Percentiles rank a stretch among this genome's conserved stretches.
Evolutionary conservation across 257 asterid genomes (phyloP).

Genomic region (Solanum rostratum): DNA sequence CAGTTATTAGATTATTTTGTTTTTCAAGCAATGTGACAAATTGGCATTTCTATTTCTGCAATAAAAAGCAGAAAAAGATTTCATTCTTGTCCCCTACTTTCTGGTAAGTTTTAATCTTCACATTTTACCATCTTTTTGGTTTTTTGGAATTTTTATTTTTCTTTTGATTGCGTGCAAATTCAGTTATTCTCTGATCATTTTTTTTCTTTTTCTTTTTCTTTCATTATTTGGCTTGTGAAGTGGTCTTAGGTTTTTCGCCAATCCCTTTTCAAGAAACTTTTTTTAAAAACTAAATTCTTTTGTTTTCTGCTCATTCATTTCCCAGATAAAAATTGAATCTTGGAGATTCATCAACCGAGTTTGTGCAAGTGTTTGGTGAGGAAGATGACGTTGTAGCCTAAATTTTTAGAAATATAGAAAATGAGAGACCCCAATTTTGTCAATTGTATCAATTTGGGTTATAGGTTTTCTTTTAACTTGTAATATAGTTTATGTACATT

Average conservation of each 20-base stretch:
- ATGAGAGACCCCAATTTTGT: conserved; percentile 45
- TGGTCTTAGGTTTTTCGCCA: neutral
- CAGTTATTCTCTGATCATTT: conserved; percentile 23
- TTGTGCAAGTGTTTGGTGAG: conserved; percentile 13
- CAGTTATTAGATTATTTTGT: neutral
- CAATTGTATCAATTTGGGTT: conserved; percentile 8
- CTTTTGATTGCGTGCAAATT: conserved; percentile 18
- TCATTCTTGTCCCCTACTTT: conserved; percentile 12
- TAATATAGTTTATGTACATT: conserved; percentile 23
- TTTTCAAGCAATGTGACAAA: neutral
- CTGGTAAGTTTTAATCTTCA: conserved; percentile 21
- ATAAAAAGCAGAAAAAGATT: neutral
- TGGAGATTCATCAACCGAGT: conserved; percentile 14
- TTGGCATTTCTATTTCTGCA: neutral
- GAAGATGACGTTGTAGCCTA: conserved; percentile 24
- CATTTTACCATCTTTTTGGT: neutral
- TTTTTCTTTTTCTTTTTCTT: neutral
- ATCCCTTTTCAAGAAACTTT: conserved; percentile 1
- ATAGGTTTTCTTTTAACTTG: conserved; percentile 6
- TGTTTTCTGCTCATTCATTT: neutral
- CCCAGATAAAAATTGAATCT: conserved; percentile 35
- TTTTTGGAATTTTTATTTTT: neutral
- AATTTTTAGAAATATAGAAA: conserved; percentile 13
- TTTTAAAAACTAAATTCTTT: neutral
- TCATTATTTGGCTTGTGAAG: conserved; percentile 7